Base-by-base conservation (phyloP, 1,284 basidiomycete genomes). In the Pseudomicrostroma phylloplanum region DNA sequence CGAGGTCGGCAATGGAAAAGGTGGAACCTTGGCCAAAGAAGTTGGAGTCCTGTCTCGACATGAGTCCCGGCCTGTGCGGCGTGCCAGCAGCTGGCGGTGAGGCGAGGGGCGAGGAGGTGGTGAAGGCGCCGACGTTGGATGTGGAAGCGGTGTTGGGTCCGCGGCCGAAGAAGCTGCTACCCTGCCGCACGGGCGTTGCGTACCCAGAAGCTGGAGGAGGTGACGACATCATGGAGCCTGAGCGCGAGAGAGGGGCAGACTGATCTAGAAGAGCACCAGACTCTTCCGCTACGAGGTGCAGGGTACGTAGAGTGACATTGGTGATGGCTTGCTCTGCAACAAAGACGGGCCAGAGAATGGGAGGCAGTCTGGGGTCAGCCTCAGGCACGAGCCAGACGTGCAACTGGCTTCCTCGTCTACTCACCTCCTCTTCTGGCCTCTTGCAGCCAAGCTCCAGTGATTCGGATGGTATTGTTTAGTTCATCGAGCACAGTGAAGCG, bases 251-350 rank as follows among this genome's bases (percentile, higher is more conserved):
- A 6, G 13, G 21, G 15, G 25, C 21, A 19, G 51, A 54, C 13
- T 21, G 55, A 46, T 67, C 64, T 23, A 66, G 8, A 26, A 67
- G n/a, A 41, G 70, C 69, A 1, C 69, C 73, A 23, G 76, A 77
- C 76, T 98, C 94, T 81, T 98, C 94, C 56, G 91, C 85, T 66
- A 97, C 88, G 73, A 96, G 88, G 76, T 92, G 90, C 41, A 96
- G 83, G 42, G 96, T 87, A 70, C 92, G 89, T 41, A 92, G 86
- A 54, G 93, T 88, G 41, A 92, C 93, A 79, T 96, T 97, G 15
- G 91, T 92, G 49, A 96, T 89, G 54, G 91, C 89, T 73, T 93
- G 89, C 79, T 98, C 93, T 92, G 62, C 58, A 48, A 54, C n/a
- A n/a, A n/a, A n/a, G n/a, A n/a, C n/a, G 57, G 51, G 63, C 39